These are phyloP conservation scores for Acacia melanoxylon DNA, from an alignment of 306 rosid species.

Conservation along the genomic window DNA sequence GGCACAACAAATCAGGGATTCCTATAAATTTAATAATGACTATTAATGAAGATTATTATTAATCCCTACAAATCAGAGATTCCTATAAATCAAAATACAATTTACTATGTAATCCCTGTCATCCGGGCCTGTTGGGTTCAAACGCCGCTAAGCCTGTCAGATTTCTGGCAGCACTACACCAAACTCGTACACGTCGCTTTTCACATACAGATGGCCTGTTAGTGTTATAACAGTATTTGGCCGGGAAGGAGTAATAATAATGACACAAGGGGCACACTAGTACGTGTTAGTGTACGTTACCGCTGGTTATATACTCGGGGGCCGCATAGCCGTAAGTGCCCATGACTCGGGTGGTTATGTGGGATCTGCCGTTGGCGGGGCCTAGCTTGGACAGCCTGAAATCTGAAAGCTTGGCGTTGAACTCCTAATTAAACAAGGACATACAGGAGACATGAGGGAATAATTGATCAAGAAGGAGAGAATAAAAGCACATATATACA, in stretches of 20 bases:
- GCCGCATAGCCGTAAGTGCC: constrained; percentile 94
- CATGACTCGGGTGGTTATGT: constrained; percentile 62
- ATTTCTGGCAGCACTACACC: constrained; percentile 84
- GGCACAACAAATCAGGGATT: no score
- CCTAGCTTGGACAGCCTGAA: constrained; percentile 86
- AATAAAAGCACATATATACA: no score
- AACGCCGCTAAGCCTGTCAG: constrained; percentile 60
- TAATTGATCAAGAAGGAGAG: no score
- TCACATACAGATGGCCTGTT: constrained; percentile 80
- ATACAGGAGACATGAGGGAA: not conserved
- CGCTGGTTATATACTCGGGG: constrained; percentile 83
- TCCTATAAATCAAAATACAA: no score
- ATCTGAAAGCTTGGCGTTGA: constrained; percentile 76
- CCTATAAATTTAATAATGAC: no score
- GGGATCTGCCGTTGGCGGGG: constrained; percentile 63
- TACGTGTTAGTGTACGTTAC: no score
- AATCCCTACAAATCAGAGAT: no score
- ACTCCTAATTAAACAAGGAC: constrained; percentile 34
- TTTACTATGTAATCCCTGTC: no score
- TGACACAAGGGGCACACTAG: no score
- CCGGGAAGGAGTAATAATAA: not conserved
- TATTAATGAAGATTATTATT: no score
- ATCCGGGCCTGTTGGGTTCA: constrained; percentile 46
- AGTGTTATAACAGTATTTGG: not conserved
- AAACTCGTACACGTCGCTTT: constrained; percentile 87